Base-by-base conservation (phyloP, 2,329 filamentous ascomycete genomes). In the Orbilia javanica region DNA sequence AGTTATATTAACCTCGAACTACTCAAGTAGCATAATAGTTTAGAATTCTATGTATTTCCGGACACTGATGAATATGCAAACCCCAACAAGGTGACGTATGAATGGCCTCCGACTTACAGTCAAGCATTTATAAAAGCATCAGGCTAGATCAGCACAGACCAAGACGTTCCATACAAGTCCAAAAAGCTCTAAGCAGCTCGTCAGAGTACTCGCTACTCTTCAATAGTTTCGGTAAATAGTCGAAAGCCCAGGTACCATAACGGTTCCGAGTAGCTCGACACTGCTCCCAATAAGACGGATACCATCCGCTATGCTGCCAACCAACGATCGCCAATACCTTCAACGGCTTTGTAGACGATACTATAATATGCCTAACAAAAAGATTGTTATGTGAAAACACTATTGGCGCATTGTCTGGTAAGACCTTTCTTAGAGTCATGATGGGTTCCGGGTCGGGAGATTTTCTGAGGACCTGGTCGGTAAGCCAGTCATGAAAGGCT, bases 261-360 rank as follows among this genome's bases (percentile, higher is more conserved):
- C 8, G 2, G 8, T 11, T 3, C 34, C 34, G 13, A 2, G 6
- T 18, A n/a, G 39, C 39, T 44, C 18, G 18, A 39, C 46, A 50
- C 46, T 11, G 11, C 11, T 39, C 34, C 34, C 34, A 46, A 8
- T 22, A 4, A 4, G 42, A 46, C 5, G n/a, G 64, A 57, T 68
- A 68, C 64, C 64, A 68, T n/a, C 64, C 64, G 27, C 64, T 68
- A 44, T 68, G 64, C 20, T 68, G 64, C 64, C 48, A 68, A 31
- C 57, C 64, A 25, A 68, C 25, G 0, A 68, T 25, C 20, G 64
- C 64, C 57, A 55, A 18, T 18, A 68, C 18, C 34, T 27, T 68
- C 4, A 20, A 55, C 15, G 46, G 64, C 29, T 68, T 34, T 27
- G 20, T 20, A 13, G 29, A 18, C 11, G 64, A 68, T 57, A 55